Conservation (phyloP, 2,329 filamentous ascomycete genomes). For the Rhynchosporium graminicola region DNA sequence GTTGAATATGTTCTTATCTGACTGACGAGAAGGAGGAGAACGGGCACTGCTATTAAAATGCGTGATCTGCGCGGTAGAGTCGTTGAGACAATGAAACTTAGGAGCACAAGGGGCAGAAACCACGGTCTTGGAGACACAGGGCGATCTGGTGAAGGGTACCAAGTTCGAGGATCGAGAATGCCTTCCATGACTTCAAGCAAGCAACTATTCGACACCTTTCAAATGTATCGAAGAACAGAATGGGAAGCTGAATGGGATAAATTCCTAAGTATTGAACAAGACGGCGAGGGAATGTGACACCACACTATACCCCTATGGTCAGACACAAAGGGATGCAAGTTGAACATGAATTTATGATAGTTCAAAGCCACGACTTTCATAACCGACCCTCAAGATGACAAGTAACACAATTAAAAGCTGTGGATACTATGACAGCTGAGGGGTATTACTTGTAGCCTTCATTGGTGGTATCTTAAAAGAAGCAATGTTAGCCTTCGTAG, state of each 20-base stretch:
- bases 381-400: not conserved
- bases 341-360: not conserved
- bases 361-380: not conserved
- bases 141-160: conserved; percentile 15
- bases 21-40: conserved; percentile 1
- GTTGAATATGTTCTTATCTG: not conserved
- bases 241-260: no score
- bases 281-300: not conserved
- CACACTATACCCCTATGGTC: not conserved
- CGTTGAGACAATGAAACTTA: not conserved
- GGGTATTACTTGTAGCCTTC: no score
- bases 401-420: no score
- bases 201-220: no score
- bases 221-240: not conserved
- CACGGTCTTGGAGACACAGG: conserved; percentile 2
- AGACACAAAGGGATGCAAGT: not conserved
- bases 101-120: conserved; percentile 11
- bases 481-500: not conserved
- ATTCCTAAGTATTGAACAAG: not conserved
- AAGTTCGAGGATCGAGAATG: not conserved
- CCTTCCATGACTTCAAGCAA: not conserved
- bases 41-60: conserved; percentile 4
- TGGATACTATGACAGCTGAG: no score
- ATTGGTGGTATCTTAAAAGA: no score
- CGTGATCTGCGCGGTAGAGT: conserved; percentile 6